A percentile compares a stretch with the other conserved stretches of the same genome.
These are phyloP conservation scores for Podila horticola DNA, from an alignment of 192 early-diverging fungal genomes.

Conservation along the genomic window DNA sequence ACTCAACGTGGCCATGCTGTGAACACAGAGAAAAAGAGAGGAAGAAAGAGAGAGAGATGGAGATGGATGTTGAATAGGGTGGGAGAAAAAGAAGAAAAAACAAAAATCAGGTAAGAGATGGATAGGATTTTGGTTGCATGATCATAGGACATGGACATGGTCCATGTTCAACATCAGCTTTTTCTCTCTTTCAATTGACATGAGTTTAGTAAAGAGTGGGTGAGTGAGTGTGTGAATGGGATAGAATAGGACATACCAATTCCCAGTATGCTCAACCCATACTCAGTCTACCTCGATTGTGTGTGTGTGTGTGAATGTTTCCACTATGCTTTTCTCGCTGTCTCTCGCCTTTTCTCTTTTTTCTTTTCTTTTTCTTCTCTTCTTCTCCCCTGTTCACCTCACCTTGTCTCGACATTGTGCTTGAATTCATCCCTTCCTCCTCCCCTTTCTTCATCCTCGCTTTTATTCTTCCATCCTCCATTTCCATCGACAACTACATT, in stretches of 20 bases:
- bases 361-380: neutral
- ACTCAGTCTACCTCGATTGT: too few relatives aligned
- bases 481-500: neutral
- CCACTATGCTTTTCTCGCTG: neutral
- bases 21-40: too few relatives aligned
- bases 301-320: neutral
- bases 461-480: neutral
- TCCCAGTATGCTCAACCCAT: neutral
- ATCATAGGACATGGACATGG: neutral
- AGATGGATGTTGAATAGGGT: too few relatives aligned
- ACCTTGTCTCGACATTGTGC: neutral
- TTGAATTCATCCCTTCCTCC: neutral
- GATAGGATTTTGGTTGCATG: too few relatives aligned
- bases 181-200: slow-evolving; percentile 11
- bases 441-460: neutral
- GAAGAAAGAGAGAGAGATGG: too few relatives aligned
- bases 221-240: neutral
- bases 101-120: too few relatives aligned
- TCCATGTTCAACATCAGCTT: neutral
- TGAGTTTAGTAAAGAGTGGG: neutral
- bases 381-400: neutral
- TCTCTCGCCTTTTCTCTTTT: neutral
- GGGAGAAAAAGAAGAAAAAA: too few relatives aligned
- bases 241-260: neutral
- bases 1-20: too few relatives aligned